Evolutionary conservation across 2,329 filamentous ascomycete species (phyloP).

Genomic region (Aspergillus fischeri): DNA sequence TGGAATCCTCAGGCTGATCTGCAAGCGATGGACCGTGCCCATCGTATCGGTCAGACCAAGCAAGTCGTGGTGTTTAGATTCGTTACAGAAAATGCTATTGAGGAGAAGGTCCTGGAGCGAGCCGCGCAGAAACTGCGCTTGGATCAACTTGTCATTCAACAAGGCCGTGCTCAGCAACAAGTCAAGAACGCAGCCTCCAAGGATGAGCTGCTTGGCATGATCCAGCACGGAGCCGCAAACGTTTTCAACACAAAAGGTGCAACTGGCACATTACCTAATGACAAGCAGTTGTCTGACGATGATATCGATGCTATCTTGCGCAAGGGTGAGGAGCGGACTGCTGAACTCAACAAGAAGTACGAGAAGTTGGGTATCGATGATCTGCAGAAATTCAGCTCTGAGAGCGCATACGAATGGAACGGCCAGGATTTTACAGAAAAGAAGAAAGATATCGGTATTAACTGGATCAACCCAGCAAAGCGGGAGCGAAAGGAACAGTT

Average conservation of each 20-base stretch:
- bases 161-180: slow-evolving; percentile 87
- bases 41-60: slow-evolving; percentile 97
- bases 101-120: slow-evolving; percentile 95
- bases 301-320: slow-evolving; percentile 87
- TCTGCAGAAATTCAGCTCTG: slow-evolving; percentile 93
- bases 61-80: slow-evolving; percentile 96
- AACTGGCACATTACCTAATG: slow-evolving; percentile 56
- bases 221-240: slow-evolving; percentile 95
- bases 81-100: slow-evolving; percentile 95
- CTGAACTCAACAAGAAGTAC: slow-evolving; percentile 86
- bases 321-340: slow-evolving; percentile 83
- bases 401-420: slow-evolving; percentile 98
- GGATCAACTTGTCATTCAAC: slow-evolving; percentile 96
- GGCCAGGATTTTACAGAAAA: slow-evolving; percentile 89
- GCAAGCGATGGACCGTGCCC: slow-evolving; percentile 97
- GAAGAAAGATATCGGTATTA: slow-evolving; percentile 88
- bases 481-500: slow-evolving; percentile 97
- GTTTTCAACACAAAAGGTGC: slow-evolving; percentile 75
- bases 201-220: slow-evolving; percentile 95
- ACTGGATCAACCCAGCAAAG: slow-evolving; percentile 97
- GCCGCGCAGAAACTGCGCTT: slow-evolving; percentile 94
- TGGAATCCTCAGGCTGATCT: slow-evolving; percentile 99
- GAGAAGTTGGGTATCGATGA: slow-evolving; percentile 97
- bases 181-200: slow-evolving; percentile 91
- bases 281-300: slow-evolving; percentile 69